These are phyloP conservation scores for Fusarium siculi DNA, from an alignment of 2,329 filamentous ascomycete genomes.

Conservation along the genomic window DNA sequence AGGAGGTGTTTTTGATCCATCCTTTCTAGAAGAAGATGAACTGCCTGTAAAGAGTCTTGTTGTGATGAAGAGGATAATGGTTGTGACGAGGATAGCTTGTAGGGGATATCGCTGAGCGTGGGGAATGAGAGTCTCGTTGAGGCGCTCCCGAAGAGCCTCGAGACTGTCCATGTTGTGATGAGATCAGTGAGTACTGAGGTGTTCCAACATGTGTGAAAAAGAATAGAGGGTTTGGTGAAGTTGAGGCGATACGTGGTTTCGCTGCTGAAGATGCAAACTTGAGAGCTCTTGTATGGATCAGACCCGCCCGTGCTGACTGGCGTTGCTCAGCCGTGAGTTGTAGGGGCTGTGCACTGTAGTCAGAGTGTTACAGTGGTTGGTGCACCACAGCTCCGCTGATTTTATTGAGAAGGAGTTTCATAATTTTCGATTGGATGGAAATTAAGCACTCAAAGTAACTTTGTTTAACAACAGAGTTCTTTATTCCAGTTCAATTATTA, in stretches of 20 bases:
- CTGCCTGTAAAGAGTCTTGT: slow-evolving; percentile 40
- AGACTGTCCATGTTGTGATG: slow-evolving; percentile 27
- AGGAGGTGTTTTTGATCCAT: slow-evolving; percentile 38
- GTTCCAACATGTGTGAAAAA: neutral
- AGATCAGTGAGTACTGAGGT: neutral
- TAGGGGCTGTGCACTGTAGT: slow-evolving; percentile 35
- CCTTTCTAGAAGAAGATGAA: slow-evolving; percentile 52
- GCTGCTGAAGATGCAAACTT: slow-evolving; percentile 10
- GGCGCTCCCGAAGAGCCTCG: slow-evolving; percentile 14
- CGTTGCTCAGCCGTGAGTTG: slow-evolving; percentile 1
- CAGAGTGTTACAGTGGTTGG: slow-evolving; percentile 1
- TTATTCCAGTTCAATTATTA: neutral
- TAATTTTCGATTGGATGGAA: neutral
- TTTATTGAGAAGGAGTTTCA: neutral
- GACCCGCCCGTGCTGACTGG: slow-evolving; percentile 34
- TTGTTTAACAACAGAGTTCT: rapidly evolving
- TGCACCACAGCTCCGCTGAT: neutral
- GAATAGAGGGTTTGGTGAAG: neutral
- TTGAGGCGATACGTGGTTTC: slow-evolving; percentile 35
- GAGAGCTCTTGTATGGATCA: slow-evolving; percentile 30
- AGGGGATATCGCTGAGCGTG: slow-evolving; percentile 38
- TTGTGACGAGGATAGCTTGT: slow-evolving; percentile 38
- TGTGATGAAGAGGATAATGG: slow-evolving; percentile 43
- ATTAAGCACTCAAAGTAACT: neutral
- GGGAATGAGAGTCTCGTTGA: slow-evolving; percentile 35